Evolutionary conservation across 305 asterid genomes (phyloP), one percentile per base, ranked within the genome.

Genomic region (Fraxinus greggii): DNA sequence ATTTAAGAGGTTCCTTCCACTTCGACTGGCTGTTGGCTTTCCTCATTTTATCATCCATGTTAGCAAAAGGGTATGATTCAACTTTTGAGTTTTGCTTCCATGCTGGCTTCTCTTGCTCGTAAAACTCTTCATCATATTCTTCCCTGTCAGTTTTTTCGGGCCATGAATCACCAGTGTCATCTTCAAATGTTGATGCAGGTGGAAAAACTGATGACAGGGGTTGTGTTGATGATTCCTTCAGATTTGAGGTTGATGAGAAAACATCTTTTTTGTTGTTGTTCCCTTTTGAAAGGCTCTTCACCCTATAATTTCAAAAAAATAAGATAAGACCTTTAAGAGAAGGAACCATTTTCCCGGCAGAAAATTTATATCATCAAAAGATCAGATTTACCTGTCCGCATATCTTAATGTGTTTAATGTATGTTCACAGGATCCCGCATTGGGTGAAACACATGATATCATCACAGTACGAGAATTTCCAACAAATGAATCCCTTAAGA

Each of bases 381-480:
- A 78, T 59, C 42, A 82, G 33, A 78, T 83, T 74, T 84, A 93
- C 99, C 99, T 92, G 87, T 97, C 99, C 1, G 99, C 98, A 83
- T 97, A 97, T 97, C 99, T 89, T 86, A 97, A 91, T 6, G 99
- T 97, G 88, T 97, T 97, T 85, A 97, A 85, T 7, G 99, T 90
- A 86, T 97, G 99, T 83, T 97, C 99, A 81, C 98, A 97, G 73
- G 98, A 97, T 84, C 99, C 98, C 7, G 99, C 85, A 80, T 91
- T 92, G 56, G 99, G 98, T 13, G 98, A 94, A 81, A 97, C 89
- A 70, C 99, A 97, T 40, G 99, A 97, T 65, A 94, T 88, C 99
- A 97, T 97, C 24, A 97, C 99, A 29, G 98, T 97, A 31, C 99
- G 93, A 80, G 98, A 94, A 85, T 97, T 92, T 80, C 99, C 99